Percentiles rank a stretch among this genome's conserved stretches.
These are phyloP conservation scores for Metschnikowia gelsemii DNA, from an alignment of 805 yeast genomes.

Conservation along the genomic window DNA sequence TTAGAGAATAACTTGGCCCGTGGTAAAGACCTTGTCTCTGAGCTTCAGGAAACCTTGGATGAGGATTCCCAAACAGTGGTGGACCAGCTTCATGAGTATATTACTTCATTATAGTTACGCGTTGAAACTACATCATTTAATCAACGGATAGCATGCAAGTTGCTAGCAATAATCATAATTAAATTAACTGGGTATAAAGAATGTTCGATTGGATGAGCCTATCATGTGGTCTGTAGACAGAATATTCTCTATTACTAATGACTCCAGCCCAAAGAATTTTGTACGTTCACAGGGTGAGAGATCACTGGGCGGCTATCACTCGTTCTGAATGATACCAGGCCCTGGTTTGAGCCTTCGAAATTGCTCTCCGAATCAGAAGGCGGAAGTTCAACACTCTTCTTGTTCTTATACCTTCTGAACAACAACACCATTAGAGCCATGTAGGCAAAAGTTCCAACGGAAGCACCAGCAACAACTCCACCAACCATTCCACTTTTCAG, in stretches of 20 bases:
- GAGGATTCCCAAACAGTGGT: conserved; percentile 47
- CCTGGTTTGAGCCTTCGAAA: conserved; percentile 22
- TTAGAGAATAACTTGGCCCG: conserved; percentile 29
- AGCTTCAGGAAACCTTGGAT: conserved; percentile 50
- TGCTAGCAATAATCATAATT: not conserved
- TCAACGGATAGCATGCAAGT: not conserved
- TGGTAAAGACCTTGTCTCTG: conserved; percentile 39
- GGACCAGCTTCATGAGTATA: conserved; percentile 30
- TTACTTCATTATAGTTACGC: conserved; percentile 6
- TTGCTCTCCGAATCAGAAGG: conserved; percentile 41
- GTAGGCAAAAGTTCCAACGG: conserved; percentile 70
- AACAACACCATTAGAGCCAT: conserved; percentile 58
- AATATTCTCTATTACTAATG: too few relatives aligned
- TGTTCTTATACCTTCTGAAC: conserved; percentile 48
- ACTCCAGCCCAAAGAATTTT: conserved; percentile 71
- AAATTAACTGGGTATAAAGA: conserved; percentile 9
- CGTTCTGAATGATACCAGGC: conserved; percentile 17
- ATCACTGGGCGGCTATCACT: conserved; percentile 45
- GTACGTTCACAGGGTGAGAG: conserved; percentile 67
- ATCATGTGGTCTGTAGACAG: too few relatives aligned
- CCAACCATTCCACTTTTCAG: conserved; percentile 49
- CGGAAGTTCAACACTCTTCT: conserved; percentile 40
- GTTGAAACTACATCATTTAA: too few relatives aligned
- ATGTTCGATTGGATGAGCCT: not conserved
- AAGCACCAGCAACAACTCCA: conserved; percentile 82